Evolutionary conservation across 352 stramenopile species (phyloP).

Genomic region (Pythium phragmiticola): DNA sequence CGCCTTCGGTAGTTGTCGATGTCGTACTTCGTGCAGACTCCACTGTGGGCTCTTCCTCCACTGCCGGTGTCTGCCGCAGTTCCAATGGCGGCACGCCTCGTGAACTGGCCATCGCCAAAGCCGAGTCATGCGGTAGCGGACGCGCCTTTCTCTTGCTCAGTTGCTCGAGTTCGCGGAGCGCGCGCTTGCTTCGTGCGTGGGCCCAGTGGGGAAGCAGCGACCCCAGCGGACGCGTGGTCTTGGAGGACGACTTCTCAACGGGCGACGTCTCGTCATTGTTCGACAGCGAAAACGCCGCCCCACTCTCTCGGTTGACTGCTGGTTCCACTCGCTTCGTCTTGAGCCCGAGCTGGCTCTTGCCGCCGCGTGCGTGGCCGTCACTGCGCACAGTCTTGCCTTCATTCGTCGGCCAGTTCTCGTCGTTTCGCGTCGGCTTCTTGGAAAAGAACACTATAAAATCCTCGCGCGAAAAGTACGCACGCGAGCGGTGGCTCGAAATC

Average conservation of each 20-base stretch:
- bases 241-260: slow-evolving; percentile 20
- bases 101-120: not conserved
- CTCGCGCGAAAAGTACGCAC: slow-evolving; percentile 48
- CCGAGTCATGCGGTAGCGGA: not conserved
- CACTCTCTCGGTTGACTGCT: not conserved
- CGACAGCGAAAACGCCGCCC: slow-evolving; percentile 17
- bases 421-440: not conserved
- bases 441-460: slow-evolving; percentile 57
- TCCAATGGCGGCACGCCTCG: slow-evolving; percentile 3
- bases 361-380: not conserved
- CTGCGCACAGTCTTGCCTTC: not conserved
- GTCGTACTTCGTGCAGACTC: slow-evolving; percentile 15
- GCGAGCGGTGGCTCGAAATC: slow-evolving; percentile 40
- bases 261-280: slow-evolving; percentile 24
- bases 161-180: slow-evolving; percentile 53
- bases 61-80: not conserved
- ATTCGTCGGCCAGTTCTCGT: slow-evolving; percentile 18
- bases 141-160: slow-evolving; percentile 16
- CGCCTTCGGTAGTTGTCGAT: not conserved
- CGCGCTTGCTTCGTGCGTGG: slow-evolving; percentile 63
- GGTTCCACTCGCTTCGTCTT: not conserved
- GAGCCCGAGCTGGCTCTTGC: not conserved
- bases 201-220: slow-evolving; percentile 59
- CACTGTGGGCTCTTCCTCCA: not conserved
- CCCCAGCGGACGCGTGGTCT: slow-evolving; percentile 26